Base-by-base conservation (phyloP, 2,329 filamentous ascomycete genomes). In the Phialemonium atrogriseum region DNA sequence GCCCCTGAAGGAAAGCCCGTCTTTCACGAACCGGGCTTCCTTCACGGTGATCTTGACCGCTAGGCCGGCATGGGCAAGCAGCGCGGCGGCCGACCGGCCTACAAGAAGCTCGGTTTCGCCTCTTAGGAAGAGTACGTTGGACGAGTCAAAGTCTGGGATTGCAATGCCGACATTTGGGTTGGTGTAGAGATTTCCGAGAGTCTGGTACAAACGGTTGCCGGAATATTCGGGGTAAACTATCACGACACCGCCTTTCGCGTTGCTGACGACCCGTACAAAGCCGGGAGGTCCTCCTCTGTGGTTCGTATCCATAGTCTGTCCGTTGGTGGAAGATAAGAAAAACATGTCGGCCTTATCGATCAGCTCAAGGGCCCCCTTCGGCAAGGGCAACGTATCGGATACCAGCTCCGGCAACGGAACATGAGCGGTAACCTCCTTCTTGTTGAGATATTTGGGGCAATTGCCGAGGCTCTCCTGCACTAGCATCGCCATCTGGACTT, bases 361-460 rank as follows among this genome's bases (percentile, higher is more conserved):
- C 18, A 91, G 49, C 7, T 68, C 59, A 7, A 79, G 40, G 1
- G 78, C 81, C 30, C 65, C 62, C 7, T 50, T 44, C 0, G 70
- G 55, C 4, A 88, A 56, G 16, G 56, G 58, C 7, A 60, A 39
- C 2, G 50, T 46, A 20, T 47, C 49, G 19, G 56, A 55, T 4
- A 56, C 49, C 5, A 61, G 47, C 20, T 40, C 32, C 4, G 82
- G 73, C 10, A 62, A 50, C 3, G 80, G 68, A 1, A 62, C 38
- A 26, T 70, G 66, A 5, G 70, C 66, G 3, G 56, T 49, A 23
- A 93, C 73, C 2, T 62, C 59, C 50, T 83, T 87, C 46, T 73
- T 75, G 54, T 89, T 91, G 20, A 94, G 51, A 46, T 94, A 94
- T 55, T 94, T 94, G 2, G 86, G 85, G 46, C 85, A 93, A 45